Evolutionary conservation across 2,329 filamentous ascomycete species (phyloP).

Genomic region (Xylariaceae sp.): DNA sequence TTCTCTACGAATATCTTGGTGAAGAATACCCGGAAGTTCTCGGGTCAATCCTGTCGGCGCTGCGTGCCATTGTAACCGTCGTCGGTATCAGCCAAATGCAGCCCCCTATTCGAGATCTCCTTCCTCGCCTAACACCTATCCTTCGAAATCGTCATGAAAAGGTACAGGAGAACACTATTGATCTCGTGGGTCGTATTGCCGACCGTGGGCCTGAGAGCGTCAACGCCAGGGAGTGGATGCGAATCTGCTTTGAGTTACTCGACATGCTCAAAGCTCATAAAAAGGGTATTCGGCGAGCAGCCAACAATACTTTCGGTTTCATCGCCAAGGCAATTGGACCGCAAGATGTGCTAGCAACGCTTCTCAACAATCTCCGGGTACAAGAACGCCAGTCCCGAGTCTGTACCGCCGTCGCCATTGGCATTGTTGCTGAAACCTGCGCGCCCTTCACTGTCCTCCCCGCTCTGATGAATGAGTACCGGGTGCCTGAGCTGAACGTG

Average conservation of each 20-base stretch:
- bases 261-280: slow-evolving; percentile 99
- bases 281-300: slow-evolving; percentile 95
- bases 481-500: slow-evolving; percentile 95
- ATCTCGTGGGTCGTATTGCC: slow-evolving; percentile 94
- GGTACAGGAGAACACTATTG: slow-evolving; percentile 98
- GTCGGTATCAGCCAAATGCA: slow-evolving; percentile 98
- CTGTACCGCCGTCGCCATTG: slow-evolving; percentile 96
- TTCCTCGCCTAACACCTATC: slow-evolving; percentile 95
- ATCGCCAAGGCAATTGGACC: slow-evolving; percentile 98
- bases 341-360: slow-evolving; percentile 90
- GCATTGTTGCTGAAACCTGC: slow-evolving; percentile 97
- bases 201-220: slow-evolving; percentile 95
- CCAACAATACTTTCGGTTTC: slow-evolving; percentile 99
- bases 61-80: slow-evolving; percentile 94
- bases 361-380: slow-evolving; percentile 93
- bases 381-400: slow-evolving; percentile 98
- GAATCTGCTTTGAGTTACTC: slow-evolving; percentile 96
- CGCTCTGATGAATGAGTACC: slow-evolving; percentile 98
- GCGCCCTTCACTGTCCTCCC: slow-evolving; percentile 98
- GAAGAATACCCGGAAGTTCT: slow-evolving; percentile 98
- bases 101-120: slow-evolving; percentile 91
- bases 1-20: slow-evolving; percentile 95
- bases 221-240: slow-evolving; percentile 98
- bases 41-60: slow-evolving; percentile 89
- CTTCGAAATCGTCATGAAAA: slow-evolving; percentile 97